phyloP scores from a whole-genome alignment of 805 yeast genomes.

The Metschnikowia chrysomelidarum region DNA sequence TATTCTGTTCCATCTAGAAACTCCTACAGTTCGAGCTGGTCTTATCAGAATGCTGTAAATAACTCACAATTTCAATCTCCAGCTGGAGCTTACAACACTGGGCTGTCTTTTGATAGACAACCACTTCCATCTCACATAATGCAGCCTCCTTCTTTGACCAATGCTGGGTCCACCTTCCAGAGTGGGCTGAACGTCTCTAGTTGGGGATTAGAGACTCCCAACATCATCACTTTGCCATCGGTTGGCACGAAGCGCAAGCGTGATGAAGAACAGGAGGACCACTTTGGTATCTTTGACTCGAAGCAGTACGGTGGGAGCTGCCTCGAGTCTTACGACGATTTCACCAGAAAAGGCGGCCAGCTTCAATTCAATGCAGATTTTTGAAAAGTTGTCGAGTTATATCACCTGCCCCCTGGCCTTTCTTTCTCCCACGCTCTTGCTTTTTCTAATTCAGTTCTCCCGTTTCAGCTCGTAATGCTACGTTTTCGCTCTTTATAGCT shows the following conservation, averaged over 20 bases:
- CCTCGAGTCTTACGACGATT: slow-evolving; percentile 19
- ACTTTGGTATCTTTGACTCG: neutral
- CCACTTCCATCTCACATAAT: slow-evolving; percentile 42
- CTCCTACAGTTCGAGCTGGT: slow-evolving; percentile 12
- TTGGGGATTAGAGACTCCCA: slow-evolving; percentile 28
- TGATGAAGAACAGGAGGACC: slow-evolving; percentile 4
- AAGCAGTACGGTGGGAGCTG: slow-evolving; percentile 2
- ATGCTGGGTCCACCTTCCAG: slow-evolving; percentile 43
- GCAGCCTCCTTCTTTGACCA: slow-evolving; percentile 46
- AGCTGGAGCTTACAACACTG: neutral
- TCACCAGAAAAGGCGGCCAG: slow-evolving; percentile 41
- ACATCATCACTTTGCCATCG: slow-evolving; percentile 9
- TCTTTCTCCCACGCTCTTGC: too few species aligned
- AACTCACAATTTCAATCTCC: slow-evolving; percentile 2
- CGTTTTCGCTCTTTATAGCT: too few species aligned
- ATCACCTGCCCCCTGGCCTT: too few species aligned
- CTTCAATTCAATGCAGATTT: slow-evolving; percentile 50
- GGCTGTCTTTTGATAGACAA: slow-evolving; percentile 24
- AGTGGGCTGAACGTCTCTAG: slow-evolving; percentile 41
- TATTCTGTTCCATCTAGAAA: slow-evolving; percentile 31
- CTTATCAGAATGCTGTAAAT: too few species aligned
- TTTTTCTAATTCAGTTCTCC: too few species aligned
- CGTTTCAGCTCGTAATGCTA: too few species aligned
- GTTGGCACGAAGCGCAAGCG: slow-evolving; percentile 10
- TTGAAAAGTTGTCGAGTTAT: slow-evolving; percentile 26